phyloP scores from a whole-genome alignment of 139 green algal species.

The Yamagishiella unicocca region DNA sequence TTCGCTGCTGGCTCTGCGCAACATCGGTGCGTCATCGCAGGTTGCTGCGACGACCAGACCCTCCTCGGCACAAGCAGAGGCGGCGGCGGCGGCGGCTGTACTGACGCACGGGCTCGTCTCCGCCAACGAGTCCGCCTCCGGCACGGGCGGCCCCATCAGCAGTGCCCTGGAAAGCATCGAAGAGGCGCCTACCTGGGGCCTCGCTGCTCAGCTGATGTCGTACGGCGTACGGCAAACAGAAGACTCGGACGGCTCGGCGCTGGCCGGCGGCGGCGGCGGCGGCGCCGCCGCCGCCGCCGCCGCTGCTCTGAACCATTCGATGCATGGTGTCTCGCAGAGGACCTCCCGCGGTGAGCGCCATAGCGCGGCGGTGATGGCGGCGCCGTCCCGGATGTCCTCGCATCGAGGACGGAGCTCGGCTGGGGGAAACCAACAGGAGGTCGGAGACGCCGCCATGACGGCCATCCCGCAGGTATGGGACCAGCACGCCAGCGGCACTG shows the following conservation, averaged over 20 bases:
- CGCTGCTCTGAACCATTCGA: not conserved
- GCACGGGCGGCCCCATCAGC: not conserved
- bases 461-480: no score
- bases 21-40: not conserved
- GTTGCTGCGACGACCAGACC: no score
- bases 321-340: not conserved
- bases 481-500: no score
- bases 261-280: not conserved
- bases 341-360: not conserved
- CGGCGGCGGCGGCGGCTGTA: not conserved
- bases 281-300: not conserved
- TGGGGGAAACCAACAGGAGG: not conserved
- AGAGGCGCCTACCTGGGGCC: no score
- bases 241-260: no score
- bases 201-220: no score
- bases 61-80: no score
- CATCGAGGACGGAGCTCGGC: not conserved
- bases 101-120: not conserved
- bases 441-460: no score
- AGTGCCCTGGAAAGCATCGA: not conserved
- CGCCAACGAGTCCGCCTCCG: not conserved
- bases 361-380: not conserved
- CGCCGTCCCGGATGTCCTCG: not conserved
- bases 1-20: slow-evolving; percentile 1
- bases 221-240: no score